phyloP scores from a whole-genome alignment of 176 grass and related monocot genomes.

The Guadua angustifolia region DNA sequence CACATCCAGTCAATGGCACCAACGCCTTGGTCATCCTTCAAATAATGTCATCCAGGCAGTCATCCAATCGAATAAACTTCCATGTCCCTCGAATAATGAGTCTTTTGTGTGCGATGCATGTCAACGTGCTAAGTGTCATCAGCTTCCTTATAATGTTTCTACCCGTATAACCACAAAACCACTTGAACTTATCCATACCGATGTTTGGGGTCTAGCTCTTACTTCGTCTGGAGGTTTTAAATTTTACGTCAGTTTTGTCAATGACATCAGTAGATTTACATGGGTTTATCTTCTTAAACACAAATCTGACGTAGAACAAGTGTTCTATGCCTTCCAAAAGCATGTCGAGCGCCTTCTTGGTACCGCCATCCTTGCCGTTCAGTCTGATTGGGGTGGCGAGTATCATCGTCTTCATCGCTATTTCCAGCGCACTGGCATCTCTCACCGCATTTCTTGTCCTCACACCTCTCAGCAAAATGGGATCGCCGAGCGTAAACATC shows the following conservation, averaged over 20 bases:
- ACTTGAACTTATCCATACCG: too few relatives aligned
- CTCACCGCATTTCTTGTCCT: background rate
- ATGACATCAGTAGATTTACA: background rate
- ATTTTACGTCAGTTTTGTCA: conserved; percentile 1
- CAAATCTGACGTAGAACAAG: background rate
- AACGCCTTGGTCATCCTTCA: too few relatives aligned
- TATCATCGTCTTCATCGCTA: background rate
- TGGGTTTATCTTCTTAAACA: conserved; percentile 3
- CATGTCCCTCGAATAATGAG: too few relatives aligned
- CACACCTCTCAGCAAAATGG: conserved; percentile 19
- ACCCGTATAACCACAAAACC: too few relatives aligned
- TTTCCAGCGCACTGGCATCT: background rate
- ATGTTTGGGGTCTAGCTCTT: background rate
- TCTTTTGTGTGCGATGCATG: too few relatives aligned
- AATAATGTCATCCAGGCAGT: too few relatives aligned
- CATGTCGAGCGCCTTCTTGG: background rate
- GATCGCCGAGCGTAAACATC: background rate
- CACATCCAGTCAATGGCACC: too few relatives aligned
- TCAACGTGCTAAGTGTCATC: too few relatives aligned
- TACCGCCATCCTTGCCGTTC: background rate
- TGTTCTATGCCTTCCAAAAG: background rate
- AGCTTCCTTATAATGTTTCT: too few relatives aligned
- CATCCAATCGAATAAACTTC: too few relatives aligned
- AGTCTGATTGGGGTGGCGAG: background rate
- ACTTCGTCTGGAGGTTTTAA: background rate